Base-by-base conservation (phyloP, 208 protist genomes). In the Acanthamoeba healyi region DNA sequence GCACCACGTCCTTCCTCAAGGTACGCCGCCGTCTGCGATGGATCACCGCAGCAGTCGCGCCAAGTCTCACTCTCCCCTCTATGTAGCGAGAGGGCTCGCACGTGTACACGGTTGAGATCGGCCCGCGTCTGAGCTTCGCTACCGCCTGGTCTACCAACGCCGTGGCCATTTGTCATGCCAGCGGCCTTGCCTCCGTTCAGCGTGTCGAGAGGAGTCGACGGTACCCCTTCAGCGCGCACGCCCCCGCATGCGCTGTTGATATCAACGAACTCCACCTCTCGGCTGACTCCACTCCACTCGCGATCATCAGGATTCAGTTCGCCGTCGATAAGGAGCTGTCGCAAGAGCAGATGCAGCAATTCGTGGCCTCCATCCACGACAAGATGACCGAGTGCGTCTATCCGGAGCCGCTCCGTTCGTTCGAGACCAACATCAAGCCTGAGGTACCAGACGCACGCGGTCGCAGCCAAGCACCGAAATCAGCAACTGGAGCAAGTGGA, bases 131-230 rank as follows among this genome's bases (percentile, higher is more conserved):
- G 94, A 97, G 94, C 77, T 98, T 98, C 46, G 95, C 89, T 34
- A 97, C 97, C 9, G 96, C 97, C 2, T 98, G 96, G 96, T 97
- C 95, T 24, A 96, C 97, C 5, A 98, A 98, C 93, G 97, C 97
- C 1, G 94, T 97, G 9, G 81, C 96, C 2, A 97, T 98, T 44
- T 96, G 96, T 88, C 51, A 95, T 22, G 70, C 95, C 7, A 96
- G 95, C 94, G 95, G 96, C 54, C 56, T 97, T 0, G 14, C 56
- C 9, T 2, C 29, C 19, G 38, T 98, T 26, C 26, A 89, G 24
- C 95, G 97, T 34, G 94, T 98, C 9, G 97, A 98, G 86, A 56
- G 95, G 40, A 96, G 94, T 14, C 94, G 96, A 14, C 92, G 97
- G 36, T 98, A 95, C n/a, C n/a, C n/a, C n/a, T n/a, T n/a, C n/a